Conservation (phyloP, 2,329 filamentous ascomycete genomes). For the Seiridium unicorne region DNA sequence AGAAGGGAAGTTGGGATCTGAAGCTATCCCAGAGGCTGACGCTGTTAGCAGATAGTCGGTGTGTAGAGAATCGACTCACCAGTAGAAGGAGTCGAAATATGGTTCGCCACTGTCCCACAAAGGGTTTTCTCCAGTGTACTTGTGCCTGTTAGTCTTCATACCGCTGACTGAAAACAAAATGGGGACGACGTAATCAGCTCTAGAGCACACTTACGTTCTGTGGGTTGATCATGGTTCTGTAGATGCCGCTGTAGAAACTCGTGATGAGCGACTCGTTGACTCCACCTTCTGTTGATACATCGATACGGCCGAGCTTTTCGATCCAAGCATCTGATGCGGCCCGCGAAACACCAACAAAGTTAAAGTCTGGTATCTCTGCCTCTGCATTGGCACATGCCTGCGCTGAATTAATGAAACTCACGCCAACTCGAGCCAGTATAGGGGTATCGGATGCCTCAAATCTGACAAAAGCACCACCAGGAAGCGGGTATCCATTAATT, state of each 20-base stretch:
- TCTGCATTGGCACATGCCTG: constrained; percentile 70
- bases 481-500: constrained; percentile 53
- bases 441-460: constrained; percentile 51
- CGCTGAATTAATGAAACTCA: constrained; percentile 66
- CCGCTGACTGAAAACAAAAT: too few species aligned
- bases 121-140: constrained; percentile 70
- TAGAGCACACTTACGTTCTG: constrained; percentile 46
- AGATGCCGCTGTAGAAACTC: constrained; percentile 72
- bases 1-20: constrained; percentile 65
- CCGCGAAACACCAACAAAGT: constrained; percentile 54
- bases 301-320: constrained; percentile 58
- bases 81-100: constrained; percentile 77
- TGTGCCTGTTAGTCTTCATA: background rate
- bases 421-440: constrained; percentile 63
- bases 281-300: constrained; percentile 48
- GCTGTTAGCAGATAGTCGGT: constrained; percentile 9
- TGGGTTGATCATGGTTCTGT: constrained; percentile 69
- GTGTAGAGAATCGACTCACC: constrained; percentile 31
- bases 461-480: constrained; percentile 62
- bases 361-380: constrained; percentile 64
- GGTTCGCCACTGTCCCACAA: constrained; percentile 64
- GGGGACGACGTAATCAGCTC: too few species aligned
- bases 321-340: constrained; percentile 59
- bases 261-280: constrained; percentile 54
- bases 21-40: constrained; percentile 67